Evolutionary conservation across 2,329 filamentous ascomycete species (phyloP).

Genomic region (Coniella lustricola): DNA sequence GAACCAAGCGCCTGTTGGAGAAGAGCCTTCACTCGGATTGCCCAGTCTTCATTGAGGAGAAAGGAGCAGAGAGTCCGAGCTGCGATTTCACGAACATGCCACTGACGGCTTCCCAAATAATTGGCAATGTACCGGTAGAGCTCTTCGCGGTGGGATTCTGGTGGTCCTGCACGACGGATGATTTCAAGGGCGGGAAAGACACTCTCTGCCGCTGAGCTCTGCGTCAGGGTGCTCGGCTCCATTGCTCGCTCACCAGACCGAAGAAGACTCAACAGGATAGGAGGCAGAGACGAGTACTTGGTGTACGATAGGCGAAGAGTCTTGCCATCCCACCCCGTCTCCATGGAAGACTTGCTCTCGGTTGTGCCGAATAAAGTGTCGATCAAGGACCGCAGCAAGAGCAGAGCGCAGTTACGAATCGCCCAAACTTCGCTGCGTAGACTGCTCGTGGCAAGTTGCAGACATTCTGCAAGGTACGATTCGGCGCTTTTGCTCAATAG

Average conservation of each 20-base stretch:
- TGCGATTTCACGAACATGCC: slow-evolving; percentile 77
- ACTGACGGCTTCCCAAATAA: slow-evolving; percentile 63
- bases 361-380: slow-evolving; percentile 70
- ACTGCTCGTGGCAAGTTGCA: slow-evolving; percentile 73
- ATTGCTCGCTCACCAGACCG: slow-evolving; percentile 41
- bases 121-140: slow-evolving; percentile 52
- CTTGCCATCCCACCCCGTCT: slow-evolving; percentile 56
- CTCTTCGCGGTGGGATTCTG: slow-evolving; percentile 44
- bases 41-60: slow-evolving; percentile 45
- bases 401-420: slow-evolving; percentile 85
- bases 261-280: slow-evolving; percentile 57
- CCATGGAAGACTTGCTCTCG: slow-evolving; percentile 59
- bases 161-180: slow-evolving; percentile 63
- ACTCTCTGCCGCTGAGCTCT: slow-evolving; percentile 50
- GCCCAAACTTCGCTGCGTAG: slow-evolving; percentile 86
- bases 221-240: slow-evolving; percentile 24
- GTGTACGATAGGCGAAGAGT: slow-evolving; percentile 62
- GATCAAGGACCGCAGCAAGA: slow-evolving; percentile 80
- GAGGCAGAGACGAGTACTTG: slow-evolving; percentile 59
- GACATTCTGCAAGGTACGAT: slow-evolving; percentile 61
- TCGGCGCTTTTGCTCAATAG: slow-evolving; percentile 68
- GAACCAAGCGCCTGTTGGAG: slow-evolving; percentile 27
- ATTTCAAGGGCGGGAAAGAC: slow-evolving; percentile 82
- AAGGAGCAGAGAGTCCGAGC: slow-evolving; percentile 65
- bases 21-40: slow-evolving; percentile 31